phyloP scores from a whole-genome alignment of 352 stramenopile species.

The Globisporangium iwayamae region DNA sequence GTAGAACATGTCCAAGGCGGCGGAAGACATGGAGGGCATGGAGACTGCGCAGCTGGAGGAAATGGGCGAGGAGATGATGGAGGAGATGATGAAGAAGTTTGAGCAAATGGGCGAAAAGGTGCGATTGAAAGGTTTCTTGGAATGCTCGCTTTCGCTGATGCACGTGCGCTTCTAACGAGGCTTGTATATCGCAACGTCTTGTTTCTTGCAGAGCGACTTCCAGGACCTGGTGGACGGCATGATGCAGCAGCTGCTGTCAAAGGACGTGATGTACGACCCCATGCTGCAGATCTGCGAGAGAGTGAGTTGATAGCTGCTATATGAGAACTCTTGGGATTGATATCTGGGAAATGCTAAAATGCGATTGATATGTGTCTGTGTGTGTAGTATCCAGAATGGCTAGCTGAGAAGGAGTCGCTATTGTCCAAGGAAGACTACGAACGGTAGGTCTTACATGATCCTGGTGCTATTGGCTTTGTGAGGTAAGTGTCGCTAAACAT shows the following conservation, averaged over 20 bases:
- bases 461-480: neutral
- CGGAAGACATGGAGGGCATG: conserved; percentile 83
- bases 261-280: conserved; percentile 99
- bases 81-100: conserved; percentile 96
- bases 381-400: conserved; percentile 93
- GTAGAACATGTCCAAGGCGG: conserved; percentile 86
- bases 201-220: conserved; percentile 72
- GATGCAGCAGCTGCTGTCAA: conserved; percentile 97
- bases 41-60: conserved; percentile 79
- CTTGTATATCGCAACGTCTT: neutral
- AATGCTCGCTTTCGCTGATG: neutral
- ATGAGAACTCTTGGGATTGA: no score
- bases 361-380: neutral
- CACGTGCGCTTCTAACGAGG: neutral
- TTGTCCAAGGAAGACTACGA: conserved; percentile 92
- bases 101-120: conserved; percentile 94
- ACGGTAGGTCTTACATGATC: conserved; percentile 25
- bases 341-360: no score
- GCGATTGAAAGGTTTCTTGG: neutral
- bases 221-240: conserved; percentile 96
- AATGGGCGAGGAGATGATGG: conserved; percentile 95
- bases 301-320: conserved; percentile 25
- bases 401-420: conserved; percentile 90
- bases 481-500: no score
- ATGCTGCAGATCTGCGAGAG: conserved; percentile 94